Percentiles rank a stretch among this genome's conserved stretches.
phyloP scores from a whole-genome alignment of 331 rosid species.

The Phaseolus coccineus region DNA sequence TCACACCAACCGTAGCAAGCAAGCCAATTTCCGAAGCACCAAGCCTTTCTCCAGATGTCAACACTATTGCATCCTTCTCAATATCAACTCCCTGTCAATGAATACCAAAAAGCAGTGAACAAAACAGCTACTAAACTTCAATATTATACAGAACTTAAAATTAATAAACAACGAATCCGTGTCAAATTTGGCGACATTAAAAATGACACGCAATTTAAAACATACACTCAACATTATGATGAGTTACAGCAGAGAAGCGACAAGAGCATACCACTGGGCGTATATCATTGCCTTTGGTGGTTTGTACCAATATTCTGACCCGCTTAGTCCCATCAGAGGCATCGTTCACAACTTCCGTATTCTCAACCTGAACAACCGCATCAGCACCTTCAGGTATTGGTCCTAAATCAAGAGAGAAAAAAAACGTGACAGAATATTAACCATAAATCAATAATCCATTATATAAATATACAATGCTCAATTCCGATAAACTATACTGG shows the following conservation, averaged over 20 bases:
- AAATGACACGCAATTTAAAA: neutral
- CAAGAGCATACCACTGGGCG: conserved; percentile 78
- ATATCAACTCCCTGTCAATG: conserved; percentile 74
- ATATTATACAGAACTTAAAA: neutral
- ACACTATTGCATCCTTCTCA: conserved; percentile 67
- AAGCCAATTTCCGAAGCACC: conserved; percentile 92
- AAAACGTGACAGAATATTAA: conserved; percentile 4
- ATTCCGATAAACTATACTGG: no score
- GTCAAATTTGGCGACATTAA: neutral
- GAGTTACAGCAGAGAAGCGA: neutral
- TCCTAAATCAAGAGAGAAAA: conserved; percentile 52
- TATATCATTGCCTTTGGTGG: conserved; percentile 72
- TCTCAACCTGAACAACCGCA: conserved; percentile 96
- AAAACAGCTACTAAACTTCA: neutral
- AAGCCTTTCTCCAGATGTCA: conserved; percentile 79
- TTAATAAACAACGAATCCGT: neutral
- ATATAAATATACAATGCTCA: no score
- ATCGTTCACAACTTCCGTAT: conserved; percentile 63
- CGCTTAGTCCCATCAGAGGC: conserved; percentile 50
- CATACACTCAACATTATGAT: neutral
- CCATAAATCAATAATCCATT: neutral
- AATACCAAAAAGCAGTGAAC: conserved; percentile 25
- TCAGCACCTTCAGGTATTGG: conserved; percentile 98
- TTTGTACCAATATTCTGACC: conserved; percentile 64
- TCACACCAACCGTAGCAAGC: conserved; percentile 87